These are phyloP conservation scores for Penicillium olsonii DNA, from an alignment of 2,329 filamentous ascomycete species.

Conservation along the genomic window DNA sequence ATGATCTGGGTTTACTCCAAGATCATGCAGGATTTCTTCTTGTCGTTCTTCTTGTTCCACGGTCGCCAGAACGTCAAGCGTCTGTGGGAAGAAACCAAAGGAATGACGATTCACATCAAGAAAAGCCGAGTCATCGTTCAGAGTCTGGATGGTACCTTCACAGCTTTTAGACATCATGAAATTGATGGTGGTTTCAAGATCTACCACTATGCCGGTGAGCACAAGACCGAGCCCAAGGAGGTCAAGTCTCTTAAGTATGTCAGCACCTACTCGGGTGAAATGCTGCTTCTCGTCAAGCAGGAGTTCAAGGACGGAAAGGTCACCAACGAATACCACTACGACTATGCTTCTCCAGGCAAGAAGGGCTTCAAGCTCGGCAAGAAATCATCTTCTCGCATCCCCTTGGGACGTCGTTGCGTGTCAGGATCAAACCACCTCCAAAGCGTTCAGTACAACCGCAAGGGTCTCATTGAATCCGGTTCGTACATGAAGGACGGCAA, in stretches of 20 bases:
- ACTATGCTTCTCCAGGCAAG: slow-evolving; percentile 37
- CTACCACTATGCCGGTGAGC: slow-evolving; percentile 42
- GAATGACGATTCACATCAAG: slow-evolving; percentile 50
- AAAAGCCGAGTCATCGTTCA: slow-evolving; percentile 51
- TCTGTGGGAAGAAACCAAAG: slow-evolving; percentile 53
- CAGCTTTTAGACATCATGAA: slow-evolving; percentile 50
- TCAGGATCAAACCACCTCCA: slow-evolving; percentile 49
- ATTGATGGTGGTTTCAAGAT: slow-evolving; percentile 42
- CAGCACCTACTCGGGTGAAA: slow-evolving; percentile 51
- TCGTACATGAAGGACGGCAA: slow-evolving; percentile 57
- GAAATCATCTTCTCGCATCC: slow-evolving; percentile 37
- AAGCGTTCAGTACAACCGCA: slow-evolving; percentile 54
- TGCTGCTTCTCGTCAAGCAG: slow-evolving; percentile 47
- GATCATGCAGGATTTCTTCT: slow-evolving; percentile 43
- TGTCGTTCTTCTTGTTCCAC: slow-evolving; percentile 53
- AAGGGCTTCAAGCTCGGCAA: slow-evolving; percentile 28
- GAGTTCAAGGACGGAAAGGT: slow-evolving; percentile 48
- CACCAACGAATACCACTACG: slow-evolving; percentile 53
- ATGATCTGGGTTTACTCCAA: slow-evolving; percentile 53
- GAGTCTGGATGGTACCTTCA: slow-evolving; percentile 51
- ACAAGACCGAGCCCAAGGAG: slow-evolving; percentile 49
- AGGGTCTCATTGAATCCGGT: slow-evolving; percentile 55
- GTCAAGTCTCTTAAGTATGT: slow-evolving; percentile 46
- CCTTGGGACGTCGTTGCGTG: slow-evolving; percentile 50
- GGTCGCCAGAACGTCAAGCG: slow-evolving; percentile 50